These are phyloP conservation scores for Talaromyces albobiverticillius DNA, from an alignment of 2,329 filamentous ascomycete species.

Conservation along the genomic window DNA sequence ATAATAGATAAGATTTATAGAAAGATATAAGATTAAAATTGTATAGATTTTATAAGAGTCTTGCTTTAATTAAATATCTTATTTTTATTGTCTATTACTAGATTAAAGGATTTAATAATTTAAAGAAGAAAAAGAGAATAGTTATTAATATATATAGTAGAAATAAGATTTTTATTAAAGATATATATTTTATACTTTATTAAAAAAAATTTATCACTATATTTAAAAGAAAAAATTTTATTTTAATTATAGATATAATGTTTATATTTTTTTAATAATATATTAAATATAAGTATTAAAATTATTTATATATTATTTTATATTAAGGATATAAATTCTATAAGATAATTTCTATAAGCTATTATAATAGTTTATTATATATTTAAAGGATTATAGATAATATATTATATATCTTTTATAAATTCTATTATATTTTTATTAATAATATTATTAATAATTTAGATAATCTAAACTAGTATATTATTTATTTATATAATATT, in stretches of 20 bases:
- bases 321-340: background rate
- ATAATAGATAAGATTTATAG: background rate
- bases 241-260: background rate
- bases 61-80: too few species aligned
- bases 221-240: background rate
- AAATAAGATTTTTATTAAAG: background rate
- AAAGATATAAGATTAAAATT: background rate
- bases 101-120: background rate
- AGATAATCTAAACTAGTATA: background rate
- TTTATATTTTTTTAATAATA: background rate
- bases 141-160: background rate
- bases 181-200: background rate
- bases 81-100: background rate
- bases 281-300: background rate
- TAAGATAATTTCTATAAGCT: background rate
- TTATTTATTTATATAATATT: background rate
- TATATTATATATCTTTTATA: background rate
- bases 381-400: background rate
- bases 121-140: background rate
- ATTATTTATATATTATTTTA: background rate
- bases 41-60: too few species aligned
- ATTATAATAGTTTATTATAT: background rate
- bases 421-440: background rate
- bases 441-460: background rate
- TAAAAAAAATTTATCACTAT: constrained; percentile 2